A percentile compares a stretch with the other conserved stretches of the same genome.
phyloP scores from a whole-genome alignment of 2,329 filamentous ascomycete genomes.

The Dactylellina sp. region DNA sequence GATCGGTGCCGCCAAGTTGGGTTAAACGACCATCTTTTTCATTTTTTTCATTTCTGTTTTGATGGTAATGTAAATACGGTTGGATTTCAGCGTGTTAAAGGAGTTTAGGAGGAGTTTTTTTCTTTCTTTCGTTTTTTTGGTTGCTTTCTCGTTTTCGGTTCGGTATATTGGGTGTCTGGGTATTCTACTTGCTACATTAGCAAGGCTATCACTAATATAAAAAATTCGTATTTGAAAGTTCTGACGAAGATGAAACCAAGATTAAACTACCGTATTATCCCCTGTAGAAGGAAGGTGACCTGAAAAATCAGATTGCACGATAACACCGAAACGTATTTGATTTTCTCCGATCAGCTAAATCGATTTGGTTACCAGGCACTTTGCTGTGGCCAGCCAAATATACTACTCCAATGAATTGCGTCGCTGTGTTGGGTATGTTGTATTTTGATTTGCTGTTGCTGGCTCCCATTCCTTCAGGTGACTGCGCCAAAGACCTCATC shows the following conservation, averaged over 20 bases:
- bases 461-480: background rate
- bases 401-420: too few relatives aligned
- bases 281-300: background rate
- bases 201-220: conserved; percentile 11
- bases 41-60: conserved; percentile 1
- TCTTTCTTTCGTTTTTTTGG: background rate
- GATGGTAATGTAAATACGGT: conserved; percentile 8
- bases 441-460: conserved; percentile 2
- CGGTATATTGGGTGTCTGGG: conserved; percentile 1
- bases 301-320: too few relatives aligned
- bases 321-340: background rate
- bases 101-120: conserved; percentile 8
- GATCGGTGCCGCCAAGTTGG: conserved; percentile 59
- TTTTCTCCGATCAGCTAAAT: background rate
- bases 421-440: conserved; percentile 17
- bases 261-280: background rate
- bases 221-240: conserved; percentile 2
- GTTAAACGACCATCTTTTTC: conserved; percentile 3
- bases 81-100: conserved; percentile 2
- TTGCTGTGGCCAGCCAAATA: too few relatives aligned
- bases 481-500: conserved; percentile 11
- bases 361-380: background rate
- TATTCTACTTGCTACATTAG: background rate
- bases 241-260: background rate
- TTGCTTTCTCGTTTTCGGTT: conserved; percentile 6